Base-by-base conservation (phyloP, 305 asterid species). In the Rubia balearica region DNA sequence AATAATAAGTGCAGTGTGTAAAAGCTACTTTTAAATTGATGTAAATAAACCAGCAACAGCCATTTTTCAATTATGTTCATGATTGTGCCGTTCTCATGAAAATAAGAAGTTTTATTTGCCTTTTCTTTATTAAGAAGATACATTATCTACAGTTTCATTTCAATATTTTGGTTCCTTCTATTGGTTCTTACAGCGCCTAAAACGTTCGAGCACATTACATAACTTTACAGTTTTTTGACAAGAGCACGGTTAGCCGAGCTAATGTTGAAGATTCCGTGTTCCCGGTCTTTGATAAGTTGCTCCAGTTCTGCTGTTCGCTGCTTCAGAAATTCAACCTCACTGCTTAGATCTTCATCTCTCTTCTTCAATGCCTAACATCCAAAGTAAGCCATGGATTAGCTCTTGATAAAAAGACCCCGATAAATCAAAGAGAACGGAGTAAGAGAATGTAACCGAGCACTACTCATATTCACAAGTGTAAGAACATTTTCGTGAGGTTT, bases 321-420 rank as follows among this genome's bases (percentile, higher is more conserved):
- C 83, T 83, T 83, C 13, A 91, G 93, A 72, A 78, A 73, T 74
- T 86, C 90, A 36, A 89, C 67, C 78, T 89, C 98, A 75, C 64
- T 77, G 19, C 80, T 77, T 70, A 89, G 72, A 74, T 89, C 89
- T 48, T 89, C 92, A 73, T 89, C 96, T 49, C 82, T 81, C 77
- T 81, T 83, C 77, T 69, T 86, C 86, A 89, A 45, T 42, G 61
- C 83, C 97, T 90, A 71, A 62, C 71, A 71, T 19, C 19, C 57
- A 61, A 19, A 49, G 13, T 69, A 5, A 53, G 36, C 12, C 62
- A 70, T 24, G 38, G 61, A 73, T 64, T 17, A 76, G 7, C 55
- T 17, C 40, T 67, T 64, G 0, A 9, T 19, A 24, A 57, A 22
- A 45, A 22, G 27, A 56, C 62, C 42, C 51, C 21, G 48, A 46